Conservation (phyloP, 495 filamentous ascomycete species). For the Penicillium paxilli region DNA sequence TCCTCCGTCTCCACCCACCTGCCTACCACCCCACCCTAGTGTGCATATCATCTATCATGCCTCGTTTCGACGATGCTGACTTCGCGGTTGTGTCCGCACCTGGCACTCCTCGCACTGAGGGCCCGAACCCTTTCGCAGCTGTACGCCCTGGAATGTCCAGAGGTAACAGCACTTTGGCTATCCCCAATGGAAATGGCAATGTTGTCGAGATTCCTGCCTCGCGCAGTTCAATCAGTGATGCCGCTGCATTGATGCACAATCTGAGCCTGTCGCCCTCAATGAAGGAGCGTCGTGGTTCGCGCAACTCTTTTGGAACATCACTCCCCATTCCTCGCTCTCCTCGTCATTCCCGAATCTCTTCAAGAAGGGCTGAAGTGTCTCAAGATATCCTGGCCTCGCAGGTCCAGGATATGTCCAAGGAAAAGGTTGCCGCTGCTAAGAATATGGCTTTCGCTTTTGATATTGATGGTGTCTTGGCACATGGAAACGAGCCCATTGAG, state of each 20-base stretch:
- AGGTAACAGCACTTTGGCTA: slow-evolving; percentile 40
- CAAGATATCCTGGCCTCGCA: slow-evolving; percentile 71
- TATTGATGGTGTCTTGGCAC: slow-evolving; percentile 86
- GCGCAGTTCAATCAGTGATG: slow-evolving; percentile 68
- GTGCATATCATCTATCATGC: slow-evolving; percentile 50
- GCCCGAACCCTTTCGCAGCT: background rate
- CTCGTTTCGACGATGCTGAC: slow-evolving; percentile 61
- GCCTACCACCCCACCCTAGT: background rate
- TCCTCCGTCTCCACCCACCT: slow-evolving; percentile 11
- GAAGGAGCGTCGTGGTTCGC: slow-evolving; percentile 65
- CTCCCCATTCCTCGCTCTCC: slow-evolving; percentile 76
- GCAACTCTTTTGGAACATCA: slow-evolving; percentile 77
- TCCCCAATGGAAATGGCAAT: slow-evolving; percentile 50
- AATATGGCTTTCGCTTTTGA: slow-evolving; percentile 88
- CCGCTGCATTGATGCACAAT: slow-evolving; percentile 70
- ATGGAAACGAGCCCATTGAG: slow-evolving; percentile 76
- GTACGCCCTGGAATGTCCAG: background rate
- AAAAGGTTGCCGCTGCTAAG: slow-evolving; percentile 64
- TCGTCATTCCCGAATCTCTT: slow-evolving; percentile 64
- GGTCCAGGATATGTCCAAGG: slow-evolving; percentile 68
- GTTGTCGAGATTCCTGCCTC: slow-evolving; percentile 73
- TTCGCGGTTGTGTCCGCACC: slow-evolving; percentile 42
- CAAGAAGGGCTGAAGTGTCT: slow-evolving; percentile 45
- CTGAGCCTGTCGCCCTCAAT: slow-evolving; percentile 67
- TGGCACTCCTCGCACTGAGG: slow-evolving; percentile 28